Percentiles rank a stretch among this genome's conserved stretches.
phyloP scores from a whole-genome alignment of 2,329 filamentous ascomycete genomes.

The Colletotrichum navitas region DNA sequence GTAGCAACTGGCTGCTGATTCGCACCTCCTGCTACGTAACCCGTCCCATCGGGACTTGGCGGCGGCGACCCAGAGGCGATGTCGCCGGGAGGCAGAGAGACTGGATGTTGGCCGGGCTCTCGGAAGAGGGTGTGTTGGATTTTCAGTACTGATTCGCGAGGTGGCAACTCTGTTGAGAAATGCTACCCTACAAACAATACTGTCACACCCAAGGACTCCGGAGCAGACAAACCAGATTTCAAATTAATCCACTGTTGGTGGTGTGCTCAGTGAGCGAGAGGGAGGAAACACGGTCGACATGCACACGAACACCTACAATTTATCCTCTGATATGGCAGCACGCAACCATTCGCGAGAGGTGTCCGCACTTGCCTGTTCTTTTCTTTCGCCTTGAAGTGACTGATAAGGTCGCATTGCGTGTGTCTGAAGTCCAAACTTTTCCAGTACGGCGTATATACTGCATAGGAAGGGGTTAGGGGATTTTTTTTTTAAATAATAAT shows the following conservation, averaged over 20 bases:
- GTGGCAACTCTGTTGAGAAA: constrained; percentile 7
- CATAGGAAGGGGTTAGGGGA: background rate
- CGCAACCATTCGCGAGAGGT: background rate
- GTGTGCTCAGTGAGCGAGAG: background rate
- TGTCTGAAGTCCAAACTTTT: background rate
- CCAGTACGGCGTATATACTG: too few relatives aligned
- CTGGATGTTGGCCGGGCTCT: background rate
- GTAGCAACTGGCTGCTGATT: background rate
- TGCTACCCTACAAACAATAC: background rate
- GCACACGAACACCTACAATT: background rate
- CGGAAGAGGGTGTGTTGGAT: background rate
- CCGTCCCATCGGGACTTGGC: background rate
- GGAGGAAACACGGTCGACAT: background rate
- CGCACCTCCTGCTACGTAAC: background rate
- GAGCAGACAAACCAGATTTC: background rate
- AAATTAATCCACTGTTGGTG: background rate
- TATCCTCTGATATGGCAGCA: background rate
- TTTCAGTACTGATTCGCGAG: constrained; percentile 11
- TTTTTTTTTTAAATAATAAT: too few relatives aligned
- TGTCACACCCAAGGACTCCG: constrained; percentile 2
- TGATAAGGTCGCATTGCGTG: background rate
- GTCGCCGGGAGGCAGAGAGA: background rate
- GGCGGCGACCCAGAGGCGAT: background rate
- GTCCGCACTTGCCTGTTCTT: background rate
- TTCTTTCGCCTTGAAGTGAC: background rate